phyloP scores from a whole-genome alignment of 768 basidiomycete genomes.

The Rhizopogon vesiculosus region DNA sequence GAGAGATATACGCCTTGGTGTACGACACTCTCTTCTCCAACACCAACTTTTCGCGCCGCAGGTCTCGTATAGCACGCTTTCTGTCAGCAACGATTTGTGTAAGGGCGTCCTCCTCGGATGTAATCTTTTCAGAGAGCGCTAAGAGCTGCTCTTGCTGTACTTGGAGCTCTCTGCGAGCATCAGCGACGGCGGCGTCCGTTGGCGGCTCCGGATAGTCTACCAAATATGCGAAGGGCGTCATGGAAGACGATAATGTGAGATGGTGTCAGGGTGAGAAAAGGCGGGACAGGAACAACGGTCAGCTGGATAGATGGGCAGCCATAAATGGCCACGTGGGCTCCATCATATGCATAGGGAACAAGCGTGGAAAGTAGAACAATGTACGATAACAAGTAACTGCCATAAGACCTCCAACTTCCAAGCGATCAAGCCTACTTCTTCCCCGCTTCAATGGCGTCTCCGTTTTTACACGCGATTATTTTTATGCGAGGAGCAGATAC shows the following conservation, averaged over 20 bases:
- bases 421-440: constrained; percentile 51
- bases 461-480: constrained; percentile 98
- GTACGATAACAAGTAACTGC: constrained; percentile 18
- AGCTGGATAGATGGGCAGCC: not conserved
- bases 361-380: constrained; percentile 19
- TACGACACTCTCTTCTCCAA: constrained; percentile 46
- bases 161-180: constrained; percentile 46
- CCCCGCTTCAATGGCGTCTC: constrained; percentile 77
- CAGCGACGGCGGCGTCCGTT: constrained; percentile 45
- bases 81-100: constrained; percentile 55
- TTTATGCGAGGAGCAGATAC: constrained; percentile 79
- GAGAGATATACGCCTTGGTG: constrained; percentile 64
- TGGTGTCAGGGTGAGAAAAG: constrained; percentile 3
- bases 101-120: constrained; percentile 49
- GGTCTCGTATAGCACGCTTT: constrained; percentile 45
- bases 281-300: constrained; percentile 5
- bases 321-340: constrained; percentile 19
- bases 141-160: constrained; percentile 19
- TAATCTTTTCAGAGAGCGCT: constrained; percentile 42
- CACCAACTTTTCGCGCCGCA: constrained; percentile 43
- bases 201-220: constrained; percentile 51
- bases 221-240: constrained; percentile 12
- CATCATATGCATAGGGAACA: not conserved
- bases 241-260: constrained; percentile 3
- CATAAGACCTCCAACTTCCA: not conserved